Evolutionary conservation across 1,284 basidiomycete species (phyloP), one percentile per base, ranked within the genome.

Genomic region (Heterobasidion parviporum): DNA sequence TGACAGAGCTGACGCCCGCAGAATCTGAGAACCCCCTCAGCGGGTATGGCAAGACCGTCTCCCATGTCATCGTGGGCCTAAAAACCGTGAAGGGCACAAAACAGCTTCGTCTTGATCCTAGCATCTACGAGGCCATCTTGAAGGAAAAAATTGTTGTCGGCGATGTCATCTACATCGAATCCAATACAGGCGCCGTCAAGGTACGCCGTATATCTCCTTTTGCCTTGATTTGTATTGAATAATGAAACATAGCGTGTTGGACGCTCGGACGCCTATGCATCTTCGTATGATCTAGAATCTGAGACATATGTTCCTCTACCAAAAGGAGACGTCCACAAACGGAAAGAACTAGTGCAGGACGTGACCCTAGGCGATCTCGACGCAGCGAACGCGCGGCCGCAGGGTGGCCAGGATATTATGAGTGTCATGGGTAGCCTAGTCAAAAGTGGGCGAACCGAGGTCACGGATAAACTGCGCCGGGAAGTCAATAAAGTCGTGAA

Each of bases 401-500:
- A 93, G 64, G 88, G 87, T 38, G 95, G 97, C 1, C 96, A 98
- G 71, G 96, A 98, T 67, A 98, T 99, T 68, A 98, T 98, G 95
- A 92, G 89, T 67, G 94, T 99, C 34, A 98, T 99, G 88, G 94
- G 96, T 5, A 96, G 94, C 68, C 78, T 99, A 8, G 92, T 98
- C 62, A 97, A 94, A 72, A 94, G 87, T 45, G 89, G 93, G 34
- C 77, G 95, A 62, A 99, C 96, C 8, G 96, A 99, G 70, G 88
- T 99, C 8, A 99, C 96, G 18, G 96, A 99, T 67, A 99, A 99
- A 72, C 78, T 99, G 52, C 79, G 96, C 56, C 80, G 85, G 59
- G 96, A 99, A 72, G 96, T 99, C 60, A 98, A 99, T 79, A 94
- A 94, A 66, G 92, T 98, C n/a, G 97, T 99, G 38, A 92, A 98